A percentile compares a stretch with the other conserved stretches of the same genome.
Evolutionary conservation across 495 filamentous ascomycete species (phyloP).

Genomic region (Talaromyces liani): DNA sequence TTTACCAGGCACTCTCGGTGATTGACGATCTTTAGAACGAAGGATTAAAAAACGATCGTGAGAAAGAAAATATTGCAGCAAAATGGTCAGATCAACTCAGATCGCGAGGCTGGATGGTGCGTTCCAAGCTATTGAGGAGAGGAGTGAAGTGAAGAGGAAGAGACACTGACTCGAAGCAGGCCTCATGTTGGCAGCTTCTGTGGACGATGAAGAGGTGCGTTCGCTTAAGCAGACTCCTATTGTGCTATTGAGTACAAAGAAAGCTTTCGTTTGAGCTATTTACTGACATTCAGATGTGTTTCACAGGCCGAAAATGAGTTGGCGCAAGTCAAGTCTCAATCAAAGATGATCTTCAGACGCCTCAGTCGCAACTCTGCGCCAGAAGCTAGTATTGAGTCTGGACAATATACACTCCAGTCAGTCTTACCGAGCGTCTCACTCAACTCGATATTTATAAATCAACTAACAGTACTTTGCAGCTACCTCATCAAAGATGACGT

Average conservation of each 20-base stretch:
- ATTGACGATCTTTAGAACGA: neutral
- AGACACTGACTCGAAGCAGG: constrained; percentile 40
- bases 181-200: constrained; percentile 88
- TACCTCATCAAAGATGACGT: constrained; percentile 78
- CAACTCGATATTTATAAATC: neutral
- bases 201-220: constrained; percentile 74
- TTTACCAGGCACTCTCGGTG: neutral
- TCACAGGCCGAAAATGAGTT: constrained; percentile 64
- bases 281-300: constrained; percentile 10
- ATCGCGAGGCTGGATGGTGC: constrained; percentile 89
- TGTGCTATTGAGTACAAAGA: neutral
- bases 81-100: constrained; percentile 92
- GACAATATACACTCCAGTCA: constrained; percentile 81
- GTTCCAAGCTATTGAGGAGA: constrained; percentile 9
- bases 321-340: constrained; percentile 79
- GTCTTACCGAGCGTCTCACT: constrained; percentile 14
- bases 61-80: constrained; percentile 14
- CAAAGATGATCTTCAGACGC: constrained; percentile 80
- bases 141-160: neutral
- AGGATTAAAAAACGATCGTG: neutral
- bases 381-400: constrained; percentile 87
- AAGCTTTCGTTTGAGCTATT: neutral
- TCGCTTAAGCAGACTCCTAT: neutral
- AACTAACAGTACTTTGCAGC: constrained; percentile 31
- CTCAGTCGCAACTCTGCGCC: constrained; percentile 81